A percentile compares a stretch with the other conserved stretches of the same genome.
phyloP scores from a whole-genome alignment of 306 rosid species.

The Acacia confusa region DNA sequence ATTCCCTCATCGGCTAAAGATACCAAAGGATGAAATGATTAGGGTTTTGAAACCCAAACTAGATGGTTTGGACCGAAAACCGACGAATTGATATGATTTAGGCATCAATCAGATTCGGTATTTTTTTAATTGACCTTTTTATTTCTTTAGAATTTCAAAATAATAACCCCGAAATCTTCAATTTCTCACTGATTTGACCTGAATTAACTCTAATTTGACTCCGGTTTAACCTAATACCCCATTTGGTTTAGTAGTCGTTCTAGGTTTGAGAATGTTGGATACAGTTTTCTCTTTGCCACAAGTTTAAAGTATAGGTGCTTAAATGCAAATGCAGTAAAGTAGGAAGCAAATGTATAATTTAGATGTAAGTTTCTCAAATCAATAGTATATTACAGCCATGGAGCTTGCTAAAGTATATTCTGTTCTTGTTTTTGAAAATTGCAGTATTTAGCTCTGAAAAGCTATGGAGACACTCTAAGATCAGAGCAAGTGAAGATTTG shows the following conservation, averaged over 20 bases:
- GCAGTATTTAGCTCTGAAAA: constrained; percentile 1
- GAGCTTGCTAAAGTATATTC: neutral
- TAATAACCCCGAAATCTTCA: no score
- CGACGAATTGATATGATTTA: no score
- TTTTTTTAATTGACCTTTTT: no score
- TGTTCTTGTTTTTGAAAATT: neutral
- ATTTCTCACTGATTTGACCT: no score
- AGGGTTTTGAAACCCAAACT: no score
- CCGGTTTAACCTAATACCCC: no score
- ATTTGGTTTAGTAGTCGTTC: no score
- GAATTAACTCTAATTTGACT: no score
- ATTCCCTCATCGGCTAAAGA: neutral
- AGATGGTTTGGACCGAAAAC: no score
- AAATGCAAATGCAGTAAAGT: neutral
- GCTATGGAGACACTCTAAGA: neutral
- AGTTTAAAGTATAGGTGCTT: neutral
- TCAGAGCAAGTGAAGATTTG: neutral
- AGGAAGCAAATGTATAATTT: neutral
- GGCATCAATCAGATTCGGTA: no score
- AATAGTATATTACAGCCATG: neutral
- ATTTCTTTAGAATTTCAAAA: no score
- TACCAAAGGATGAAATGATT: neutral
- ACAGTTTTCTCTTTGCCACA: neutral
- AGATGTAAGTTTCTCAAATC: neutral
- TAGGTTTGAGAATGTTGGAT: no score